These are phyloP conservation scores for Mortierella antarctica DNA, from an alignment of 192 early-diverging fungal species.

Conservation along the genomic window DNA sequence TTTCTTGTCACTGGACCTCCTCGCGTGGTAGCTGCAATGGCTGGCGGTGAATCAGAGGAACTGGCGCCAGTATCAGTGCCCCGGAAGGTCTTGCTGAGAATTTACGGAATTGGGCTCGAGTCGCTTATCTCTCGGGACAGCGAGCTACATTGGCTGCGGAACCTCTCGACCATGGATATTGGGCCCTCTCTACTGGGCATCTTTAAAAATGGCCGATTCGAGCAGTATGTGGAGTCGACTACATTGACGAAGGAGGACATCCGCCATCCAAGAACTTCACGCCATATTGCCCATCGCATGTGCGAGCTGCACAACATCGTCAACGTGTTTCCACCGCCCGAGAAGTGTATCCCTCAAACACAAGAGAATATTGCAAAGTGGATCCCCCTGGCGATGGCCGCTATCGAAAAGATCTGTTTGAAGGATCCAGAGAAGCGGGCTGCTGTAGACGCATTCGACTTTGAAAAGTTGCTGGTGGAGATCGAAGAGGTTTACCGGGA, in stretches of 20 bases:
- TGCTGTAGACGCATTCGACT: constrained; percentile 54
- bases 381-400: constrained; percentile 57
- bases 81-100: constrained; percentile 68
- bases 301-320: constrained; percentile 77
- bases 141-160: constrained; percentile 82
- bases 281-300: constrained; percentile 78
- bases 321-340: constrained; percentile 67
- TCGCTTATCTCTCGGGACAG: constrained; percentile 79
- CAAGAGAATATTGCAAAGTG: constrained; percentile 78
- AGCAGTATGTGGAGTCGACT: constrained; percentile 81
- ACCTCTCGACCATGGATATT: constrained; percentile 74
- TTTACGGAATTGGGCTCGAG: constrained; percentile 87
- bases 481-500: constrained; percentile 59
- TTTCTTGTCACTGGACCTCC: constrained; percentile 40
- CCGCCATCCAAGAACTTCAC: constrained; percentile 67
- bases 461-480: constrained; percentile 58
- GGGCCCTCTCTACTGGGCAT: constrained; percentile 80
- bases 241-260: constrained; percentile 80
- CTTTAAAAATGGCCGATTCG: constrained; percentile 88
- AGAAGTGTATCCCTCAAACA: constrained; percentile 64
- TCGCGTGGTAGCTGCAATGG: not conserved
- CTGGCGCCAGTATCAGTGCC: not conserved
- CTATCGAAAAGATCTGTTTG: constrained; percentile 41
- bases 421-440: constrained; percentile 28
- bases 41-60: not conserved